Conservation (phyloP, 75 land plant genomes). For the Picea sitchensis region DNA sequence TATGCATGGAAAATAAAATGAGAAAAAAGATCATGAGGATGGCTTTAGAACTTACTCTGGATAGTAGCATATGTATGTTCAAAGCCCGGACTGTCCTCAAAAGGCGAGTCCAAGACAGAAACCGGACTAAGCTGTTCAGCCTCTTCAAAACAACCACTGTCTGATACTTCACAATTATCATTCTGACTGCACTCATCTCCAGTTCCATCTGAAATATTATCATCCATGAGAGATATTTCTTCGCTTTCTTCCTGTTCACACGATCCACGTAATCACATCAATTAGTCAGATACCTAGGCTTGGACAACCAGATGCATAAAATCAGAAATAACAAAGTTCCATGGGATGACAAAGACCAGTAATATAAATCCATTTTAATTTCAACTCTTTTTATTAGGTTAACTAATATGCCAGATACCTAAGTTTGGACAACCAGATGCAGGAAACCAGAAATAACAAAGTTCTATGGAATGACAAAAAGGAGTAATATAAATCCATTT, state of each 20-base stretch:
- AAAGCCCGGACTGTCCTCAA: neutral
- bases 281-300: neutral
- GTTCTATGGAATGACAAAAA: too few relatives aligned
- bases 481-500: too few relatives aligned
- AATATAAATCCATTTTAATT: too few relatives aligned
- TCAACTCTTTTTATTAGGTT: too few relatives aligned
- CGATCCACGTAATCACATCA: neutral
- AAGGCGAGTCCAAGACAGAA: constrained; percentile 1
- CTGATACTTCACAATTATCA: neutral
- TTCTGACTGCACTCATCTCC: neutral
- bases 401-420: too few relatives aligned
- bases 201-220: neutral
- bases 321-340: too few relatives aligned
- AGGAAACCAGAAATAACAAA: too few relatives aligned
- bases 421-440: neutral
- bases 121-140: neutral
- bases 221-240: neutral
- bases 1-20: neutral
- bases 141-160: too few relatives aligned
- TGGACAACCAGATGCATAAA: neutral
- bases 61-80: neutral
- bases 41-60: neutral
- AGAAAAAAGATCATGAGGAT: neutral
- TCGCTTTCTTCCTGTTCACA: neutral
- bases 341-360: too few relatives aligned